These are phyloP conservation scores for Sporothrix sp. DNA, from an alignment of 2,329 filamentous ascomycete species.

Conservation along the genomic window DNA sequence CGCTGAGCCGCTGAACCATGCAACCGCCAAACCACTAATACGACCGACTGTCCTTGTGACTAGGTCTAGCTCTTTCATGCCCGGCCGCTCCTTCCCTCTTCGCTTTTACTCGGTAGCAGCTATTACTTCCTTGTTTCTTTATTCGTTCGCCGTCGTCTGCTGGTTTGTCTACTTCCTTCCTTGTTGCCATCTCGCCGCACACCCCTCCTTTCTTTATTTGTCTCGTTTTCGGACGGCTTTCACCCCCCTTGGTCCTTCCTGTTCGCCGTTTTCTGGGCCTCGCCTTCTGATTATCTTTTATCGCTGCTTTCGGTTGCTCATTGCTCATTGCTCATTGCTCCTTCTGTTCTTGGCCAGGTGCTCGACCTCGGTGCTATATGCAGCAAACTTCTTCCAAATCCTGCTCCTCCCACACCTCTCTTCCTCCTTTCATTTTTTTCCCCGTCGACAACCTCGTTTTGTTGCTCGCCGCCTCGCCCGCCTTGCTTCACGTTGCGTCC, in stretches of 20 bases:
- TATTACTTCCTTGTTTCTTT: constrained; percentile 1
- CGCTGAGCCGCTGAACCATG: constrained; percentile 6
- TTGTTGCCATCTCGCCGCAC: neutral
- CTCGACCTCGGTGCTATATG: neutral
- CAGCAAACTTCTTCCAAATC: constrained; percentile 5
- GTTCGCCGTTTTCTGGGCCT: constrained; percentile 1
- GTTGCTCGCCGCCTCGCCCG: neutral
- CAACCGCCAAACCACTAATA: constrained; percentile 7
- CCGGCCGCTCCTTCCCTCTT: constrained; percentile 6
- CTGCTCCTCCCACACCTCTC: constrained; percentile 11
- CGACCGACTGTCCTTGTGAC: constrained; percentile 11
- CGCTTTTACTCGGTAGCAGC: constrained; percentile 10
- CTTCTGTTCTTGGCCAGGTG: neutral
- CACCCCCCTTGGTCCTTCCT: neutral
- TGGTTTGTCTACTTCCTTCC: neutral
- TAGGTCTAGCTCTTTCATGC: constrained; percentile 6
- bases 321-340: neutral
- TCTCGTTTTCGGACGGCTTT: neutral
- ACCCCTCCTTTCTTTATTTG: neutral
- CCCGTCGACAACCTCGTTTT: neutral
- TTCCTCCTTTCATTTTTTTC: constrained; percentile 21
- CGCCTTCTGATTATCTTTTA: constrained; percentile 10
- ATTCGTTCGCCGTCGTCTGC: neutral
- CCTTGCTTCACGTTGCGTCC: neutral
- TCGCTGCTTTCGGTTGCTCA: constrained; percentile 15